phyloP scores from a whole-genome alignment of 2,329 filamentous ascomycete species.

The Elsinoe necatrix region DNA sequence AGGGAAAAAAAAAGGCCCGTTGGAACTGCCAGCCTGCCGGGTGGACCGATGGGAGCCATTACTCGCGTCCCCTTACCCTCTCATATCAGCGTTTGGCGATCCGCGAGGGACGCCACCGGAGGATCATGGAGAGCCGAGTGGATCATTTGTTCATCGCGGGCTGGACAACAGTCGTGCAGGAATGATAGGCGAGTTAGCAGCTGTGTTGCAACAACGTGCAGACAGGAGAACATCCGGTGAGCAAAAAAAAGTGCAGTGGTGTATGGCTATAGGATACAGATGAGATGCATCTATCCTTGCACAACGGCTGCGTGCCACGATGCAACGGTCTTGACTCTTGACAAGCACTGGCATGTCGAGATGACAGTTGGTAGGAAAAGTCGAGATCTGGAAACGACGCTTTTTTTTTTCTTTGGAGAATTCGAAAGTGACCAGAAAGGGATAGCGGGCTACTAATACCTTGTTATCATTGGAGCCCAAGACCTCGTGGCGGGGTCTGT shows the following conservation, averaged over 20 bases:
- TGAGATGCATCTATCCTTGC: not conserved
- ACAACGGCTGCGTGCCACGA: not conserved
- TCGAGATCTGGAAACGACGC: not conserved
- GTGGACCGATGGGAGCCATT: not conserved
- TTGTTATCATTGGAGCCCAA: no score
- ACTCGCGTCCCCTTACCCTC: conserved; percentile 12
- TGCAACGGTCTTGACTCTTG: not conserved
- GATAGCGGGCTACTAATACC: not conserved
- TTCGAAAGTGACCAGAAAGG: not conserved
- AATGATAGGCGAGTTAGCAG: not conserved
- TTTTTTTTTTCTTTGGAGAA: no score
- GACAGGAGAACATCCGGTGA: not conserved
- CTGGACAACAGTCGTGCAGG: not conserved
- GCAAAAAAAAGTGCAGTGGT: not conserved
- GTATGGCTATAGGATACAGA: no score
- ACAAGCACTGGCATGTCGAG: not conserved
- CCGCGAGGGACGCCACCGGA: not conserved
- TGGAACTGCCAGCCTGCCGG: not conserved
- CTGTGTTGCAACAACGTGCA: not conserved
- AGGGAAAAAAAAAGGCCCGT: not conserved
- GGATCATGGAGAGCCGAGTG: not conserved
- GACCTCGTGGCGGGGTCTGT: conserved; percentile 7
- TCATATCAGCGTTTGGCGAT: not conserved
- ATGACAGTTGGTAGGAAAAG: not conserved
- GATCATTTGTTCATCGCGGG: not conserved